phyloP scores from a whole-genome alignment of 2,329 filamentous ascomycete genomes.

The Penicillium concentricum region DNA sequence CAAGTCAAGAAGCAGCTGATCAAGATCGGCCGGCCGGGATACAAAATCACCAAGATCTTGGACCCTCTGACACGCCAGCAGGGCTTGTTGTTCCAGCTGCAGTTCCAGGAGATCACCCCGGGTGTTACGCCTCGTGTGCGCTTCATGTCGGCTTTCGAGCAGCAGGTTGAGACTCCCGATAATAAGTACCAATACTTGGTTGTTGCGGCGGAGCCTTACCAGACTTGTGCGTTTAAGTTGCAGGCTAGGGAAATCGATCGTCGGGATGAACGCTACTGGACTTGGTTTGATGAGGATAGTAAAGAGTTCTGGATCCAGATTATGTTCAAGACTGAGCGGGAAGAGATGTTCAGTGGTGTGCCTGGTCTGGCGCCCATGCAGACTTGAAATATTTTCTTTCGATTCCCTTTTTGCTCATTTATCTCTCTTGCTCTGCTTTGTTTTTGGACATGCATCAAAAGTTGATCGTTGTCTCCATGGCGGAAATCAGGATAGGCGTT shows the following conservation, averaged over 20 bases:
- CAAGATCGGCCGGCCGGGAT: constrained; percentile 94
- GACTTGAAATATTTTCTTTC: constrained; percentile 20
- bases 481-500: constrained; percentile 19
- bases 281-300: constrained; percentile 90
- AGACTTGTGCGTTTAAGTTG: constrained; percentile 95
- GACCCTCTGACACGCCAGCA: constrained; percentile 86
- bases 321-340: constrained; percentile 97
- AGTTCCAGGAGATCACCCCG: constrained; percentile 84
- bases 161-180: constrained; percentile 90
- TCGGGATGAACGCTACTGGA: constrained; percentile 83
- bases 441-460: constrained; percentile 5
- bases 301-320: constrained; percentile 98
- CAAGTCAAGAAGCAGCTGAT: constrained; percentile 79
- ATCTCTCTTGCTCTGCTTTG: not conserved
- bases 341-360: constrained; percentile 76
- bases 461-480: constrained; percentile 7
- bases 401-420: not conserved
- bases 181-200: constrained; percentile 93
- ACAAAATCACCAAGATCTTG: constrained; percentile 95
- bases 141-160: constrained; percentile 97
- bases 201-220: constrained; percentile 94
- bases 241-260: constrained; percentile 91
- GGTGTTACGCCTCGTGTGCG: constrained; percentile 79
- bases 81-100: constrained; percentile 90
- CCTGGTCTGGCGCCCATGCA: constrained; percentile 59